Conservation (phyloP, 2,329 filamentous ascomycete species). For the Erysiphe neolycopersici region DNA sequence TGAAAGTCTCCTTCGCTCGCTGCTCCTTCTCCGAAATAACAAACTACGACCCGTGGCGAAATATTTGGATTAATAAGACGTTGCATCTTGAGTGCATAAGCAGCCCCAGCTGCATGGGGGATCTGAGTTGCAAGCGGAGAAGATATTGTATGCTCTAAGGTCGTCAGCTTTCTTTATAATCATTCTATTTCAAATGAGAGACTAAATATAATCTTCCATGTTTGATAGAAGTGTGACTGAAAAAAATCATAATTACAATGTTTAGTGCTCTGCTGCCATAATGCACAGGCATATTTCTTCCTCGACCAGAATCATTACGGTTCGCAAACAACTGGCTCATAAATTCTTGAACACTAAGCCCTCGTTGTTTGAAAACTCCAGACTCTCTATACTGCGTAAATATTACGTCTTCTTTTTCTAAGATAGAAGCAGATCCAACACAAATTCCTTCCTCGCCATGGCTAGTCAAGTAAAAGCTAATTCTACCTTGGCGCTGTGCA, state of each 20-base stretch:
- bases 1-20: slow-evolving; percentile 85
- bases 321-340: slow-evolving; percentile 94
- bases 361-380: slow-evolving; percentile 70
- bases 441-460: slow-evolving; percentile 47
- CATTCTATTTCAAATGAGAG: not conserved
- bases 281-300: slow-evolving; percentile 93
- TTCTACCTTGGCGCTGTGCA: slow-evolving; percentile 48
- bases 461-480: slow-evolving; percentile 64
- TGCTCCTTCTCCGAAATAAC: slow-evolving; percentile 78
- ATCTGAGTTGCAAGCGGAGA: slow-evolving; percentile 73
- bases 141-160: slow-evolving; percentile 47
- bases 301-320: slow-evolving; percentile 47
- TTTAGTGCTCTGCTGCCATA: slow-evolving; percentile 68
- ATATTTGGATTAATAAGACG: slow-evolving; percentile 41
- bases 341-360: slow-evolving; percentile 66
- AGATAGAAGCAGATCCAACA: slow-evolving; percentile 61
- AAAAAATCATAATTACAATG: slow-evolving; percentile 29
- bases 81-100: slow-evolving; percentile 68
- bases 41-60: slow-evolving; percentile 43
- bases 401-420: slow-evolving; percentile 64
- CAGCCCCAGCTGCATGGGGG: slow-evolving; percentile 65
- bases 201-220: not conserved
- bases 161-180: not conserved
- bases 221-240: not conserved
- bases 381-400: slow-evolving; percentile 91